A percentile compares a stretch with the other conserved stretches of the same genome.
Conservation (phyloP, 495 filamentous ascomycete species). For the Hyaloscypha bicolor region DNA sequence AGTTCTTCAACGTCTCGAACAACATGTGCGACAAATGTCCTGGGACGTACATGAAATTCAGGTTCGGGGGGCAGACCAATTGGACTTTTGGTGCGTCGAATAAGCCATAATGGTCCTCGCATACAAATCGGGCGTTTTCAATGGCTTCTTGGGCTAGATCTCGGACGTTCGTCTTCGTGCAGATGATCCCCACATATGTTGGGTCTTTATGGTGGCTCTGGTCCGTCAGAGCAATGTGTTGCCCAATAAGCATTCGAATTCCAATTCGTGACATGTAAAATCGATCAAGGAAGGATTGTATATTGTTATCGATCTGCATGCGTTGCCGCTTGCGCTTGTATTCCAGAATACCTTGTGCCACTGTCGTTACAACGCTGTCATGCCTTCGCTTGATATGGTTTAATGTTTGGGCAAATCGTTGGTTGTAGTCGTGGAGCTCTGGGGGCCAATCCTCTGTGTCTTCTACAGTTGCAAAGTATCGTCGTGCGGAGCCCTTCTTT, state of each 20-base stretch:
- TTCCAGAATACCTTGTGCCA: slow-evolving; percentile 94
- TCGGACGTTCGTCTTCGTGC: slow-evolving; percentile 95
- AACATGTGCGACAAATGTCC: slow-evolving; percentile 98
- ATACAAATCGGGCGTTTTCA: slow-evolving; percentile 97
- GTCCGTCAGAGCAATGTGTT: slow-evolving; percentile 95
- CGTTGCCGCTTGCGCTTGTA: slow-evolving; percentile 96
- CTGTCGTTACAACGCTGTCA: slow-evolving; percentile 94
- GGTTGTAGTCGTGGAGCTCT: slow-evolving; percentile 92
- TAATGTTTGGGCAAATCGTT: slow-evolving; percentile 79
- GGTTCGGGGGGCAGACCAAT: slow-evolving; percentile 87
- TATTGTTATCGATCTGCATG: slow-evolving; percentile 97
- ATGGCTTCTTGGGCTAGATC: slow-evolving; percentile 96
- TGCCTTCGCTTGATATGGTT: slow-evolving; percentile 94
- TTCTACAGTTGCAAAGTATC: slow-evolving; percentile 92
- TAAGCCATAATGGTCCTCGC: slow-evolving; percentile 97
- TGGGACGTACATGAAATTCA: slow-evolving; percentile 99
- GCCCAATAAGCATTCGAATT: slow-evolving; percentile 97
- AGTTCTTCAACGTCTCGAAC: slow-evolving; percentile 99
- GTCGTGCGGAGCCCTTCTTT: slow-evolving; percentile 55
- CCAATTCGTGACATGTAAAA: slow-evolving; percentile 99
- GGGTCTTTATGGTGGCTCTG: slow-evolving; percentile 85
- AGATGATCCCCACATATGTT: slow-evolving; percentile 97
- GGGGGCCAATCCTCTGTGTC: slow-evolving; percentile 90
- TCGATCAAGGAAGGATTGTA: slow-evolving; percentile 94
- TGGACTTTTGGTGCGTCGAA: slow-evolving; percentile 97